Conservation (phyloP, 2,329 filamentous ascomycete species). For the Trichoderma sp. region DNA sequence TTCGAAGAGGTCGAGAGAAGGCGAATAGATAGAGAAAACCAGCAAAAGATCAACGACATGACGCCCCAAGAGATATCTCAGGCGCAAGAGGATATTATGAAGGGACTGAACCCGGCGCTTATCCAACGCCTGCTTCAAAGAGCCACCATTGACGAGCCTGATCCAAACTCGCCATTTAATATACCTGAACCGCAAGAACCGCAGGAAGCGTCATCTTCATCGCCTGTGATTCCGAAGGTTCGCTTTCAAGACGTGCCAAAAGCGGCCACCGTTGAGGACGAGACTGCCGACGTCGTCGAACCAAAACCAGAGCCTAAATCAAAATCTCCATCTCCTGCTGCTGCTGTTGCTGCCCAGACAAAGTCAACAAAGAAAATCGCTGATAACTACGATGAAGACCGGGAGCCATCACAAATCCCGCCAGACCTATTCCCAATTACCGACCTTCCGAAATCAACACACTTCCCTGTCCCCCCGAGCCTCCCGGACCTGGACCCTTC, state of each 20-base stretch:
- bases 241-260: constrained; percentile 35
- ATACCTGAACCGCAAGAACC: constrained; percentile 24
- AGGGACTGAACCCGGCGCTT: constrained; percentile 69
- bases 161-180: constrained; percentile 45
- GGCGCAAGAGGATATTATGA: constrained; percentile 76
- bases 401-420: constrained; percentile 40
- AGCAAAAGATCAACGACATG: constrained; percentile 71
- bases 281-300: background rate
- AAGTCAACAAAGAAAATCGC: constrained; percentile 29
- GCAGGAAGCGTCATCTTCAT: background rate
- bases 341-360: background rate
- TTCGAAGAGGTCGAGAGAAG: constrained; percentile 58
- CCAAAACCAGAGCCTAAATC: constrained; percentile 7
- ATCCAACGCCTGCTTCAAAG: constrained; percentile 73
- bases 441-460: constrained; percentile 45
- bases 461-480: constrained; percentile 57
- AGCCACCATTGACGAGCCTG: constrained; percentile 68
- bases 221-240: constrained; percentile 30
- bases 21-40: constrained; percentile 82
- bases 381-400: constrained; percentile 41
- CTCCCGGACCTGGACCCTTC: constrained; percentile 76
- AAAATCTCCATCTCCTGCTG: background rate
- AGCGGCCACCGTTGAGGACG: constrained; percentile 22
- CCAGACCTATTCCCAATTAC: constrained; percentile 43
- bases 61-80: constrained; percentile 75